Evolutionary conservation across 2,329 filamentous ascomycete species (phyloP).

Genomic region (Zasmidium citrigriseum): DNA sequence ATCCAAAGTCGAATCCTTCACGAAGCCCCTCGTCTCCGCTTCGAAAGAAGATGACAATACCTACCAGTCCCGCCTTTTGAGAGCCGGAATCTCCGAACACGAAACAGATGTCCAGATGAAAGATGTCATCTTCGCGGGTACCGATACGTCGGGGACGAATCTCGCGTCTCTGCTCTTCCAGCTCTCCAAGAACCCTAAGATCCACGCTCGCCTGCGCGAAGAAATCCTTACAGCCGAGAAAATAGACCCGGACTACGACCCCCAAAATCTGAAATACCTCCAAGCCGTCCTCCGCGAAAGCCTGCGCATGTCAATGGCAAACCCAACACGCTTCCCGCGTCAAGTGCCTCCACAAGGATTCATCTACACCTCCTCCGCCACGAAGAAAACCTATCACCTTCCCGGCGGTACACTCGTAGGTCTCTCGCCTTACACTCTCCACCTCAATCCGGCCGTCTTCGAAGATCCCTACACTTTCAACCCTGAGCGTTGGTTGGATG

Average conservation of each 20-base stretch:
- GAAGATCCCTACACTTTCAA: slow-evolving; percentile 45
- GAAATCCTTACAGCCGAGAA: slow-evolving; percentile 35
- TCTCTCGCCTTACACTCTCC: slow-evolving; percentile 48
- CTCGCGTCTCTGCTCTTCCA: slow-evolving; percentile 51
- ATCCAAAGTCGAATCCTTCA: slow-evolving; percentile 47
- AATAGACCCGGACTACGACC: slow-evolving; percentile 30
- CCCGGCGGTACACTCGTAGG: slow-evolving; percentile 50
- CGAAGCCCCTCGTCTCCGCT: slow-evolving; percentile 41
- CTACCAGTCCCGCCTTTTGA: slow-evolving; percentile 52
- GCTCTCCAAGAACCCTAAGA: slow-evolving; percentile 45
- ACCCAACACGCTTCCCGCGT: slow-evolving; percentile 53
- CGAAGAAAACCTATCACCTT: slow-evolving; percentile 21
- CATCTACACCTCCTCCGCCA: slow-evolving; percentile 30
- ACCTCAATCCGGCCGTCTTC: slow-evolving; percentile 48
- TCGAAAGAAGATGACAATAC: slow-evolving; percentile 37
- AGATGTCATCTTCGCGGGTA: slow-evolving; percentile 58
- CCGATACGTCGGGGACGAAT: slow-evolving; percentile 56
- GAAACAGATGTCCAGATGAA: slow-evolving; percentile 56
- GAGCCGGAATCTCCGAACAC: slow-evolving; percentile 42
- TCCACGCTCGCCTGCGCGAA: slow-evolving; percentile 37
- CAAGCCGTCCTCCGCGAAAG: slow-evolving; percentile 53
- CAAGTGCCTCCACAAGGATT: slow-evolving; percentile 45
- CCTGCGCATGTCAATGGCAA: slow-evolving; percentile 54
- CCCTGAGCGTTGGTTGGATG: slow-evolving; percentile 52
- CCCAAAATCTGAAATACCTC: slow-evolving; percentile 47